phyloP scores from a whole-genome alignment of 257 asterid genomes.

The Echites panduratus region DNA sequence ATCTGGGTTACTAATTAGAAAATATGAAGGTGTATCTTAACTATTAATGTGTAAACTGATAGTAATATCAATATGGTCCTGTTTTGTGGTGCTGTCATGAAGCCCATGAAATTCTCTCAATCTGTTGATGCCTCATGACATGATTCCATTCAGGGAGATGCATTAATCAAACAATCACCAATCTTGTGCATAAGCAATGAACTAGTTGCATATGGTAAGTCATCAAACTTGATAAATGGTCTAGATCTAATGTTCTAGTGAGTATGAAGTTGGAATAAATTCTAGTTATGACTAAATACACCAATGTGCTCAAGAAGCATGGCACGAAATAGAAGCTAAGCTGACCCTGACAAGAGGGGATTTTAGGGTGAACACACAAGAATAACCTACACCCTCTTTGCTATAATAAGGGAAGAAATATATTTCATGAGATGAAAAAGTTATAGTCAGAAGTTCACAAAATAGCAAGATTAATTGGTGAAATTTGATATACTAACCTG shows the following conservation, averaged over 20 bases:
- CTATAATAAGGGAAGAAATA: not conserved
- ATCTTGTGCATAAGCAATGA: not conserved
- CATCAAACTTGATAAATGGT: not conserved
- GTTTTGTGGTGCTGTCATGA: not conserved
- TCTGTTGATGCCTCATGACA: not conserved
- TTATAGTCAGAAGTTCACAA: not conserved
- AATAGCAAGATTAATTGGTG: not conserved
- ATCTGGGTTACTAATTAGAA: not conserved
- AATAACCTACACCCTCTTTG: not conserved
- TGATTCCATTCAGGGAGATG: not conserved
- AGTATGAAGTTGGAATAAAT: not conserved
- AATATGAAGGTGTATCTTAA: not conserved
- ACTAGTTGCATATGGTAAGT: not conserved
- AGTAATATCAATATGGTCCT: not conserved
- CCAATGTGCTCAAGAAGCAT: too few relatives aligned
- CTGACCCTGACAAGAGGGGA: not conserved
- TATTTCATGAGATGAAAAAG: not conserved
- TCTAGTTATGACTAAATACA: not conserved
- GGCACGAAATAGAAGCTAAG: not conserved
- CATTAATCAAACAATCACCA: not conserved
- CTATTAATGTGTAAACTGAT: not conserved
- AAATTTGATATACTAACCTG: constrained; percentile 45
- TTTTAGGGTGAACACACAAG: not conserved
- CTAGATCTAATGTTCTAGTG: not conserved
- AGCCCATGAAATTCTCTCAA: not conserved